Percentiles rank a stretch among this genome's conserved stretches.
These are phyloP conservation scores for Colletotrichum siamense DNA, from an alignment of 2,329 filamentous ascomycete species.

Conservation along the genomic window DNA sequence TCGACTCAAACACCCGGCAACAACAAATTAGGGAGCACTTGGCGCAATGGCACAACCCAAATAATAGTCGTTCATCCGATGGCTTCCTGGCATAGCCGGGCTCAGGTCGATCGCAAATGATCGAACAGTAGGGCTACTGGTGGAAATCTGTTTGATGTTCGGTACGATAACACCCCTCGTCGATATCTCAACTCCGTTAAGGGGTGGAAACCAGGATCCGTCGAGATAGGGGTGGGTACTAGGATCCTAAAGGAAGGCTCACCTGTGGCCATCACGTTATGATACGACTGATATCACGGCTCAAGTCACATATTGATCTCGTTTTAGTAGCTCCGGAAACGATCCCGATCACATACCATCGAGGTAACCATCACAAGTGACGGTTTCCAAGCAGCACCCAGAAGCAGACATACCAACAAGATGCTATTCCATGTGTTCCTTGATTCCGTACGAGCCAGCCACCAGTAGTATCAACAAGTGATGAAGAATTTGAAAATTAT, in stretches of 20 bases:
- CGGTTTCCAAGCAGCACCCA: not conserved
- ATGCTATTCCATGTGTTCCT: not conserved
- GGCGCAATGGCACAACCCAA: not conserved
- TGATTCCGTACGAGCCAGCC: not conserved
- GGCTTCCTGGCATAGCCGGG: not conserved
- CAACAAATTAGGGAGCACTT: not conserved
- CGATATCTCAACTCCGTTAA: not conserved
- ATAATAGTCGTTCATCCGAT: not conserved
- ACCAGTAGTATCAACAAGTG: not conserved
- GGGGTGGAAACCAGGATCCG: not conserved
- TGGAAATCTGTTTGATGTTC: not conserved
- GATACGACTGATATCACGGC: not conserved
- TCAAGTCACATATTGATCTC: not conserved
- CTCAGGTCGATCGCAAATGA: not conserved
- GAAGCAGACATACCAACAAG: not conserved
- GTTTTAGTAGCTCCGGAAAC: not conserved
- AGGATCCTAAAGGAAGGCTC: not conserved
- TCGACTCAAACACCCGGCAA: not conserved
- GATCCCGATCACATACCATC: not conserved
- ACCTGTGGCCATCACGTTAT: not conserved
- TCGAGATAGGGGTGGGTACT: not conserved
- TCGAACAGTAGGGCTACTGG: not conserved
- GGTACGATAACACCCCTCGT: not conserved
- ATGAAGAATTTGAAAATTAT: not conserved
- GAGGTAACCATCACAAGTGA: not conserved